phyloP scores from a whole-genome alignment of 495 filamentous ascomycete species.

The Geopyxis carbonaria region DNA sequence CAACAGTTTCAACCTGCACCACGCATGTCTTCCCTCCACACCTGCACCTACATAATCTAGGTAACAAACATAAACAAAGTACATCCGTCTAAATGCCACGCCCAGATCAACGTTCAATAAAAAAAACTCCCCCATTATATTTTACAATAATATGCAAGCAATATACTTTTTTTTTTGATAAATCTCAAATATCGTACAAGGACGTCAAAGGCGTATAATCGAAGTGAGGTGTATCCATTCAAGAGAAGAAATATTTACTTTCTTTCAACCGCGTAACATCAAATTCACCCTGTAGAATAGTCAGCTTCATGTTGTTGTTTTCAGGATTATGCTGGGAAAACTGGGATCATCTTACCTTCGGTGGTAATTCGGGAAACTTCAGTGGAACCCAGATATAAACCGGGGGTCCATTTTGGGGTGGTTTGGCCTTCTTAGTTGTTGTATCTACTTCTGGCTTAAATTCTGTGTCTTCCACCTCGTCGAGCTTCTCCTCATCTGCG shows the following conservation, averaged over 20 bases:
- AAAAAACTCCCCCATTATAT: too few species aligned
- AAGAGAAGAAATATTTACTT: slow-evolving; percentile 36
- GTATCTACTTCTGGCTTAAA: not conserved
- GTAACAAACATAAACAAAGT: too few species aligned
- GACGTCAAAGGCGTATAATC: too few species aligned
- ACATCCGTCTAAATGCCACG: too few species aligned
- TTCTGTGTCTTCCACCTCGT: not conserved
- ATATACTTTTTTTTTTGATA: too few species aligned
- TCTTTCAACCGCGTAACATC: slow-evolving; percentile 28
- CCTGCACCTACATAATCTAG: too few species aligned
- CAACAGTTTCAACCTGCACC: too few species aligned
- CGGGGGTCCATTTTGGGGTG: not conserved
- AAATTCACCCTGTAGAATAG: slow-evolving; percentile 27
- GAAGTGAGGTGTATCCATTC: too few species aligned
- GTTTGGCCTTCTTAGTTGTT: not conserved
- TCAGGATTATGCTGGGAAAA: not conserved
- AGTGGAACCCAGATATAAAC: slow-evolving; percentile 22
- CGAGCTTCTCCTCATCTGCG: slow-evolving; percentile 1
- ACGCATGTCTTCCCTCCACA: too few species aligned
- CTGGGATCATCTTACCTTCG: slow-evolving; percentile 19
- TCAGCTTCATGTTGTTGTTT: slow-evolving; percentile 7
- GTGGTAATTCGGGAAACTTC: slow-evolving; percentile 27
- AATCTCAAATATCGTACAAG: too few species aligned
- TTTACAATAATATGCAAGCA: too few species aligned
- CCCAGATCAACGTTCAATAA: too few species aligned